phyloP scores from a whole-genome alignment of 2,329 filamentous ascomycete species.

The Beauveria bassiana region DNA sequence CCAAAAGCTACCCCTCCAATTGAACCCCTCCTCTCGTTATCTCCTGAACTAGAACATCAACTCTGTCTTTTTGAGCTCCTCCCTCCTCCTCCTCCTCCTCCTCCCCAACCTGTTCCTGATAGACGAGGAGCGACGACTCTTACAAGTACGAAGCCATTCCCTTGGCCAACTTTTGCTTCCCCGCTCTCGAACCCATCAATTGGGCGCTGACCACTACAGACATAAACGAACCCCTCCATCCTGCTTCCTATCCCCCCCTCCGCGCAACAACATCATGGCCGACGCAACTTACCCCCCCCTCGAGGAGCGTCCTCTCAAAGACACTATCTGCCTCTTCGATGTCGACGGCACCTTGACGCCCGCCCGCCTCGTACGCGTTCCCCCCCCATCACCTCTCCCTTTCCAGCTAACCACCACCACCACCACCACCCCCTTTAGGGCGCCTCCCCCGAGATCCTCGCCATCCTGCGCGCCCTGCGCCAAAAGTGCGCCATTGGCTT shows the following conservation, averaged over 20 bases:
- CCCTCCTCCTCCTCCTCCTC: no score
- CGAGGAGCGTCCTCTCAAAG: conserved; percentile 75
- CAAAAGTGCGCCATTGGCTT: conserved; percentile 84
- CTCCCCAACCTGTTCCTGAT: no score
- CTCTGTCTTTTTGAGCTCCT: not conserved
- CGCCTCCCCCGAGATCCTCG: conserved; percentile 74
- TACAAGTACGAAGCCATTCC: no score
- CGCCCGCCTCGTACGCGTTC: conserved; percentile 58
- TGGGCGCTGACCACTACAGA: not conserved
- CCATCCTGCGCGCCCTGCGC: conserved; percentile 70
- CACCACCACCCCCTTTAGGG: conserved; percentile 32
- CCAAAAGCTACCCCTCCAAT: conserved; percentile 6
- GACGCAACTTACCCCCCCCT: conserved; percentile 59
- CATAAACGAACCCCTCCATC: no score
- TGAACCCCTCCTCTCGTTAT: not conserved
- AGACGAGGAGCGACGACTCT: no score
- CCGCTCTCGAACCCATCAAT: not conserved
- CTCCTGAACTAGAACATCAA: no score
- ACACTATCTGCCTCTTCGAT: conserved; percentile 93
- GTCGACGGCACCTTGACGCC: conserved; percentile 89
- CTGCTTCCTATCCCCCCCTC: no score
- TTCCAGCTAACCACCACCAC: not conserved
- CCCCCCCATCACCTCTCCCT: not conserved
- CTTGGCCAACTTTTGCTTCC: no score
- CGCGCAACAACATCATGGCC: conserved; percentile 28